These are phyloP conservation scores for Trypanosoma platydactyli DNA, from an alignment of 208 protist genomes.

Conservation along the genomic window DNA sequence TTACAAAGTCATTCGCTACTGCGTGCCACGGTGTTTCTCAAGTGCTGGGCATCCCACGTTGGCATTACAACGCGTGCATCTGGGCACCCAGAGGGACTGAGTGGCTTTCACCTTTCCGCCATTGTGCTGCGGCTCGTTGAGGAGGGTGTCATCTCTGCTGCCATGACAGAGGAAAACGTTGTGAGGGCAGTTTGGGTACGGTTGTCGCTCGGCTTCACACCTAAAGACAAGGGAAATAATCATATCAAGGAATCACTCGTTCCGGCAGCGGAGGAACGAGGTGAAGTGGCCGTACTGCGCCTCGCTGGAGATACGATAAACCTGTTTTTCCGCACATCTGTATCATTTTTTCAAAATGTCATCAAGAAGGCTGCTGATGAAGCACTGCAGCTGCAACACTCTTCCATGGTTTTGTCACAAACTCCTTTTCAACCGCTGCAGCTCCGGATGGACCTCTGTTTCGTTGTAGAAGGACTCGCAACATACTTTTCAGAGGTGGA, in stretches of 20 bases:
- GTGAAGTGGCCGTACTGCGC: slow-evolving; percentile 66
- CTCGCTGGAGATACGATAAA: slow-evolving; percentile 72
- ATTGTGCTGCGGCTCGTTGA: slow-evolving; percentile 72
- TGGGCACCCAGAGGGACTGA: slow-evolving; percentile 70
- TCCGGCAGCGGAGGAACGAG: slow-evolving; percentile 44
- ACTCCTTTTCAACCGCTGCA: slow-evolving; percentile 60
- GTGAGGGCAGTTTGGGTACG: slow-evolving; percentile 78
- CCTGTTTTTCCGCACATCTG: slow-evolving; percentile 75
- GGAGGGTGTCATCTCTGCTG: slow-evolving; percentile 62
- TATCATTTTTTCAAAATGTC: slow-evolving; percentile 58
- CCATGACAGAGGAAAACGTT: slow-evolving; percentile 79
- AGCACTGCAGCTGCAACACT: slow-evolving; percentile 53
- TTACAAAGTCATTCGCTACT: slow-evolving; percentile 50
- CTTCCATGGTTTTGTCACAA: slow-evolving; percentile 50
- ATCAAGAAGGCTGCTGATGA: slow-evolving; percentile 65
- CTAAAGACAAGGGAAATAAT: neutral
- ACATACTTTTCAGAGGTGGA: slow-evolving; percentile 22
- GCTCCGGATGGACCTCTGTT: slow-evolving; percentile 67
- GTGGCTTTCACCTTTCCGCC: slow-evolving; percentile 72
- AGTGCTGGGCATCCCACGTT: slow-evolving; percentile 82
- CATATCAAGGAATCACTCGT: slow-evolving; percentile 11
- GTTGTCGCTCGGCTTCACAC: slow-evolving; percentile 56
- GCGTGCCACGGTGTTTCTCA: slow-evolving; percentile 78
- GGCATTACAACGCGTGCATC: slow-evolving; percentile 67
- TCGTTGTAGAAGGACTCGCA: slow-evolving; percentile 28